Percentiles rank a stretch among this genome's conserved stretches.
Evolutionary conservation across 2,329 filamentous ascomycete genomes (phyloP).

Genomic region (Fusarium mundagurra): DNA sequence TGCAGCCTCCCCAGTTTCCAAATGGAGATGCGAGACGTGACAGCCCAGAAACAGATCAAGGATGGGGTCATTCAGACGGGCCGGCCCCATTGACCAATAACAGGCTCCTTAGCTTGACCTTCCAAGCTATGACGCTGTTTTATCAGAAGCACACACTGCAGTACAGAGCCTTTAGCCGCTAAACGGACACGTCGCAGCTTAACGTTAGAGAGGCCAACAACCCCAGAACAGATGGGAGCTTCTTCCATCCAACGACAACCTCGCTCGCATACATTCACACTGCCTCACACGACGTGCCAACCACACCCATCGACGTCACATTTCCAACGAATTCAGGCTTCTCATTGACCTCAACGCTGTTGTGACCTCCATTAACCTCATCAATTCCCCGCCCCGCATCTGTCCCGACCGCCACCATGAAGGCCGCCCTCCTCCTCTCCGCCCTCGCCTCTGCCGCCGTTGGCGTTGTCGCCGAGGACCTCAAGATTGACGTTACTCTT

Average conservation of each 20-base stretch:
- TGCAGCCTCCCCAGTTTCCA: constrained; percentile 27
- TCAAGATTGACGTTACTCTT: constrained; percentile 81
- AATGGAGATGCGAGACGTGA: constrained; percentile 31
- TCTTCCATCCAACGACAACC: constrained; percentile 21
- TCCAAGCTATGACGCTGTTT: constrained; percentile 26
- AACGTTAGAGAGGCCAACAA: constrained; percentile 11
- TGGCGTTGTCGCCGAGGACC: constrained; percentile 63
- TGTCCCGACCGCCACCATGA: constrained; percentile 54
- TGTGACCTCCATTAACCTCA: constrained; percentile 5
- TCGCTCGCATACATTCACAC: constrained; percentile 29
- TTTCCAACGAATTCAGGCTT: constrained; percentile 21
- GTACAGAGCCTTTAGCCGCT: constrained; percentile 14
- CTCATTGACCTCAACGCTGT: constrained; percentile 7
- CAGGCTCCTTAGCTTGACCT: constrained; percentile 7
- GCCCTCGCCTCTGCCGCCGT: constrained; percentile 62
- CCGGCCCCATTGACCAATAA: constrained; percentile 33
- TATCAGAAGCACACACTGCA: constrained; percentile 5
- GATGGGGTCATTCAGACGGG: constrained; percentile 15
- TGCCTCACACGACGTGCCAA: constrained; percentile 27
- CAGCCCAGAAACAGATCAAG: constrained; percentile 34
- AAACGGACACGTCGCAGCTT: constrained; percentile 40
- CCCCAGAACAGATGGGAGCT: neutral
- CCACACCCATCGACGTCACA: constrained; percentile 39
- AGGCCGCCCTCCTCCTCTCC: constrained; percentile 58
- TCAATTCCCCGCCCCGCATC: constrained; percentile 18